Base-by-base conservation (phyloP, 768 basidiomycete genomes). In the Tylopilus balloui region DNA sequence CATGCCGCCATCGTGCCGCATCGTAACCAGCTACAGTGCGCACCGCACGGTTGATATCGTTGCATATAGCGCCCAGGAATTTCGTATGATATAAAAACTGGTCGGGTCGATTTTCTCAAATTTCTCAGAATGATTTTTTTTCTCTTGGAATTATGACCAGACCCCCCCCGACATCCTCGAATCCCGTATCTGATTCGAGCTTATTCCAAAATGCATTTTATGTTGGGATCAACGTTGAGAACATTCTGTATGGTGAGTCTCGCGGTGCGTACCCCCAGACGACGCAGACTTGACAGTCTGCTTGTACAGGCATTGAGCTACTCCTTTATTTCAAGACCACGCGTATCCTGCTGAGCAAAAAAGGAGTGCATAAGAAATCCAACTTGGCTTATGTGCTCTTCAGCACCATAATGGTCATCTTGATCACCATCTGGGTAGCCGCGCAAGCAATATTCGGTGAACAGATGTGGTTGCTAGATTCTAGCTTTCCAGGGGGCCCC, bases 401-500 rank as follows among this genome's bases (percentile, higher is more conserved):
- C 37, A 67, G 60, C 39, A 65, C 14, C 24, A 19, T 51, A 9
- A 55, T 68, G 51, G 15, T 69, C 3, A 41, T 67, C 21, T 57
- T 56, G 15, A 54, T 61, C 58, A 69, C 71, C 0, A 44, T 71
- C n/a, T 67, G 59, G 47, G 45, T 68, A 17, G 53, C 56, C 14
- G 41, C 50, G 2, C 24, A 45, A 7, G 39, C 45, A 5, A 15
- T 65, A 2, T 63, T 69, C 27, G 61, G 63, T 4, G 54, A 69
- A 47, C 40, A 65, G 17, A 65, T 70, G 56, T 75, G 74, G 74
- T 51, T 75, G 9, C 39, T 62, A 0, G 45, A 71, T 14, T 27
- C 53, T 1, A 20, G 59, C 19, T 69, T 63, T 41, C 71, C 70
- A 9, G 71, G 71, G 0, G 73, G 73, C 2, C 61, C 63, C 20